Conservation (phyloP, 345 rosid genomes). For the Angophora floribunda region DNA sequence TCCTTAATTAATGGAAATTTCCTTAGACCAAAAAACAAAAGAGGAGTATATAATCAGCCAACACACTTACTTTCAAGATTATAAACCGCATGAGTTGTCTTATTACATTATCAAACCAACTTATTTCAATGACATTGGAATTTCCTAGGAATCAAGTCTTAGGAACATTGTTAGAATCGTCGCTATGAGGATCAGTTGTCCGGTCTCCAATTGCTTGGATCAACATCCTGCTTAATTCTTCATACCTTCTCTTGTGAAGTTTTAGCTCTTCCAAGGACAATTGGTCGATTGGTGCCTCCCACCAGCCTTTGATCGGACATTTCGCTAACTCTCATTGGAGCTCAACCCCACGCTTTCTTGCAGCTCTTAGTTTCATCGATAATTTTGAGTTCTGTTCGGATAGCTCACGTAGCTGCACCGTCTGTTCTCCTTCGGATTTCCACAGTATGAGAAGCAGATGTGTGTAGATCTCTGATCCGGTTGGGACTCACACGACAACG, state of each 20-base stretch:
- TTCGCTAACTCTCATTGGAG: not conserved
- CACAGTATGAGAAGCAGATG: not conserved
- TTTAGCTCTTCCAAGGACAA: not conserved
- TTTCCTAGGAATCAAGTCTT: not conserved
- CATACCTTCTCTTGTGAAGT: not conserved
- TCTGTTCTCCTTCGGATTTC: not conserved
- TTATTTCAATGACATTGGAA: not conserved
- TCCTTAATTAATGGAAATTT: too few species aligned
- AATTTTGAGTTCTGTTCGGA: not conserved
- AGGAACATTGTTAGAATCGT: not conserved
- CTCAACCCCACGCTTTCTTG: not conserved
- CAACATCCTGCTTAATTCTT: not conserved
- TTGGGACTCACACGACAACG: not conserved
- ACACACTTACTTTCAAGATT: too few species aligned
- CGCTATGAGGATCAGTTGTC: not conserved
- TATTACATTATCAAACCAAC: too few species aligned
- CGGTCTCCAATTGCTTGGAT: not conserved
- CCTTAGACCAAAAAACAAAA: too few species aligned
- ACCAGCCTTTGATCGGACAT: not conserved
- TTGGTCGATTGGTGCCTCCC: not conserved
- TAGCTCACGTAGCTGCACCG: not conserved
- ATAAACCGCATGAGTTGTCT: too few species aligned
- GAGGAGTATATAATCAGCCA: too few species aligned
- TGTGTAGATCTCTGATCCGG: not conserved
- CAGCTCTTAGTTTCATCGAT: not conserved